A percentile compares a stretch with the other conserved stretches of the same genome.
Evolutionary conservation across 2,329 filamentous ascomycete genomes (phyloP).

Genomic region (Samsoniella hepiali): DNA sequence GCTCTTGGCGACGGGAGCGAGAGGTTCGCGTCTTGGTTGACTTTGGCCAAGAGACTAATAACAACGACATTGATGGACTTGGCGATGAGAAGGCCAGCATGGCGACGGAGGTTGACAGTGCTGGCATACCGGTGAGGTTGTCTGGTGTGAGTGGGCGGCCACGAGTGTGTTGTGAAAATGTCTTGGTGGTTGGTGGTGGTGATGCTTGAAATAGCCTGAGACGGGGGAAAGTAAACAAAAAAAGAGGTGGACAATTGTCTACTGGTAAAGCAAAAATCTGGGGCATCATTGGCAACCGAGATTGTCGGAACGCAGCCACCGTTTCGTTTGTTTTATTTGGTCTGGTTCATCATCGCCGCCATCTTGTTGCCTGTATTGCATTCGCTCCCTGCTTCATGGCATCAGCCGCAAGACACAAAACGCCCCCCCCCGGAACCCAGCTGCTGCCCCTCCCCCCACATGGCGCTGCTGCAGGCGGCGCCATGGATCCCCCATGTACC

Average conservation of each 20-base stretch:
- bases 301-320: background rate
- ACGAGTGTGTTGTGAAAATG: constrained; percentile 14
- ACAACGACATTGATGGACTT: background rate
- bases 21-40: background rate
- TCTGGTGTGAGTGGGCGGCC: constrained; percentile 2
- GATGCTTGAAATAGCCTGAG: background rate
- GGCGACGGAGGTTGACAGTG: background rate
- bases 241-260: background rate
- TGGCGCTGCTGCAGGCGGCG: background rate
- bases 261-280: background rate
- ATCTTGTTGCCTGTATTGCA: too few relatives aligned
- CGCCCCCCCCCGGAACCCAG: background rate
- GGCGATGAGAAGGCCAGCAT: background rate
- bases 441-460: constrained; percentile 14
- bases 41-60: background rate
- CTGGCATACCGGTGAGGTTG: constrained; percentile 8
- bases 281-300: background rate
- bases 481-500: background rate
- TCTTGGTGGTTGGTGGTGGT: background rate
- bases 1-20: background rate
- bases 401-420: background rate
- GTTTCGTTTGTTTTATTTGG: background rate
- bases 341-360: too few relatives aligned
- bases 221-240: background rate
- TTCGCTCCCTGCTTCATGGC: too few relatives aligned